These are phyloP conservation scores for Orbilia javanica DNA, from an alignment of 2,329 filamentous ascomycete genomes.

Conservation along the genomic window DNA sequence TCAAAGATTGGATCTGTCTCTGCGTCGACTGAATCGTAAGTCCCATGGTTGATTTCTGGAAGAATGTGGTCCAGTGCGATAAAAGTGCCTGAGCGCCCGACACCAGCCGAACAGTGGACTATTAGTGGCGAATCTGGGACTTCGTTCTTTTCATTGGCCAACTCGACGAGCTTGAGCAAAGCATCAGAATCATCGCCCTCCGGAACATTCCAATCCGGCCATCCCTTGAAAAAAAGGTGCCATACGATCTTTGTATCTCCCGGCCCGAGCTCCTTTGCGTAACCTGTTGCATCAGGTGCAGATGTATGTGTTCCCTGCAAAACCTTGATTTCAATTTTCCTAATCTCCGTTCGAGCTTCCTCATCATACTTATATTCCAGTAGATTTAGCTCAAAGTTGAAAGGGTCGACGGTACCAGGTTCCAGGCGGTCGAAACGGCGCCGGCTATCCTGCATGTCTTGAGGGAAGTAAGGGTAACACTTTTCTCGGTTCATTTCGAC, in stretches of 20 bases:
- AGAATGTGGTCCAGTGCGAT: slow-evolving; percentile 95
- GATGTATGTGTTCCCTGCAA: slow-evolving; percentile 65
- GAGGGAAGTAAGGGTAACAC: slow-evolving; percentile 89
- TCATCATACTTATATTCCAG: slow-evolving; percentile 70
- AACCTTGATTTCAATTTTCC: slow-evolving; percentile 76
- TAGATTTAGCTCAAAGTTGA: slow-evolving; percentile 74
- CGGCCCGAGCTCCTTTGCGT: slow-evolving; percentile 40
- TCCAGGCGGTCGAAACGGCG: slow-evolving; percentile 72
- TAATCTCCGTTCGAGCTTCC: slow-evolving; percentile 75
- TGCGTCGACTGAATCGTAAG: slow-evolving; percentile 67
- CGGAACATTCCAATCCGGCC: slow-evolving; percentile 63
- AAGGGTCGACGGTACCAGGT: slow-evolving; percentile 34
- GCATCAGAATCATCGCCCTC: slow-evolving; percentile 69
- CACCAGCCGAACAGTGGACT: slow-evolving; percentile 81
- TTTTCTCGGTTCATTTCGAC: slow-evolving; percentile 83
- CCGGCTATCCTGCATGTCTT: slow-evolving; percentile 68
- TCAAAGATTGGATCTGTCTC: slow-evolving; percentile 78
- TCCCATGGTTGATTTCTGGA: slow-evolving; percentile 81
- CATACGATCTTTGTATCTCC: slow-evolving; percentile 62
- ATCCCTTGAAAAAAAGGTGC: slow-evolving; percentile 63
- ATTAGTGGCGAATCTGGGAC: slow-evolving; percentile 37
- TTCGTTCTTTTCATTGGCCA: slow-evolving; percentile 66
- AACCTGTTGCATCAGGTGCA: slow-evolving; percentile 28
- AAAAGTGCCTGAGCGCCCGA: slow-evolving; percentile 94
- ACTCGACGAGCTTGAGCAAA: slow-evolving; percentile 69